Evolutionary conservation across 257 asterid species (phyloP).

Genomic region (Solanum bukasovii): DNA sequence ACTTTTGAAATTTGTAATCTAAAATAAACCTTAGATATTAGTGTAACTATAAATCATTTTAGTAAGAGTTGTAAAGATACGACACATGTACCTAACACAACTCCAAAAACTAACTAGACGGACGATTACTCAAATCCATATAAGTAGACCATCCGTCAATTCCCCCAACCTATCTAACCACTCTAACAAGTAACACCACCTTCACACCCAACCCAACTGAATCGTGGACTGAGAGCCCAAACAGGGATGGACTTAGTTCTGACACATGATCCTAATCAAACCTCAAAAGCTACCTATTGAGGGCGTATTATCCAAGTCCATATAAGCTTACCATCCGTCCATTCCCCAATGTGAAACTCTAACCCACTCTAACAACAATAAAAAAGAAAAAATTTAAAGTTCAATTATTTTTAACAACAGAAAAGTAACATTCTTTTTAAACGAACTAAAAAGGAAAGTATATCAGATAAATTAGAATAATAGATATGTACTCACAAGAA

Average conservation of each 20-base stretch:
- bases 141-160: neutral
- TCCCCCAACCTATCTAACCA: neutral
- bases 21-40: neutral
- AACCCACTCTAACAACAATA: neutral
- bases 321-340: neutral
- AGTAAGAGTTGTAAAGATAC: neutral
- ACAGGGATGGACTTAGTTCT: neutral
- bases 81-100: neutral
- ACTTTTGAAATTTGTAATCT: neutral
- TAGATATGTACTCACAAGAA: slow-evolving; percentile 28
- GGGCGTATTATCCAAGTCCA: neutral
- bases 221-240: neutral
- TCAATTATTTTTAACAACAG: neutral
- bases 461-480: neutral
- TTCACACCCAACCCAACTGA: neutral
- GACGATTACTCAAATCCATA: neutral
- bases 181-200: neutral
- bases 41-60: neutral
- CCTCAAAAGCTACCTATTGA: neutral
- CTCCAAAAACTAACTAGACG: neutral
- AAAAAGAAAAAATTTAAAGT: too few relatives aligned
- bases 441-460: neutral
- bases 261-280: neutral
- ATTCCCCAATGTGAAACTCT: too few relatives aligned
- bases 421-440: neutral